Evolutionary conservation across 345 rosid species (phyloP).

Genomic region (Litchi chinensis): DNA sequence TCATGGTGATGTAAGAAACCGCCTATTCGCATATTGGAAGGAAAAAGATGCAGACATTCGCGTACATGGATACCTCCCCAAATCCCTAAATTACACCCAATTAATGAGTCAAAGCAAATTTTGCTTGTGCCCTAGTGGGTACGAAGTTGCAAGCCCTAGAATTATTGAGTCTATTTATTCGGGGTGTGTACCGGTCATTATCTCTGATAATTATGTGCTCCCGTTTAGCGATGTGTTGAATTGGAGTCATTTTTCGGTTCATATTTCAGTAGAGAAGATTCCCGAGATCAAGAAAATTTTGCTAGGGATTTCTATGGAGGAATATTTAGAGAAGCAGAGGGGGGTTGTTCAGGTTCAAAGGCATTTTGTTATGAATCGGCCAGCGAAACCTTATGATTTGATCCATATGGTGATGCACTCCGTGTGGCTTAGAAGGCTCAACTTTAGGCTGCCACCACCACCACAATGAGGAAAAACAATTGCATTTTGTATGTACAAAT

Average conservation of each 20-base stretch:
- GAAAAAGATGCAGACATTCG: conserved; percentile 31
- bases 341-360: conserved; percentile 37
- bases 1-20: conserved; percentile 40
- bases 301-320: conserved; percentile 23
- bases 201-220: conserved; percentile 40
- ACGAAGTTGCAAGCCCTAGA: conserved; percentile 55
- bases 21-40: conserved; percentile 42
- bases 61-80: conserved; percentile 40
- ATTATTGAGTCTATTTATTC: conserved; percentile 39
- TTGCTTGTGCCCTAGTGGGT: conserved; percentile 56
- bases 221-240: conserved; percentile 51
- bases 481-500: background rate
- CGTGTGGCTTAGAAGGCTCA: conserved; percentile 53
- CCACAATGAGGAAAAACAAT: background rate
- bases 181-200: conserved; percentile 50
- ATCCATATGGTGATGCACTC: conserved; percentile 56
- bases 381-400: conserved; percentile 43
- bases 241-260: conserved; percentile 46
- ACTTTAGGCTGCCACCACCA: conserved; percentile 22
- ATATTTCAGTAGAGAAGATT: conserved; percentile 34
- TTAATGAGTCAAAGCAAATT: conserved; percentile 40
- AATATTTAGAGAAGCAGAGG: conserved; percentile 38
- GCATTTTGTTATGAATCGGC: conserved; percentile 48
- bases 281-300: conserved; percentile 41
- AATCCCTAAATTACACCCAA: conserved; percentile 33